Base-by-base conservation (phyloP, 2,329 filamentous ascomycete species). In the Reticulascus tulasneorum region DNA sequence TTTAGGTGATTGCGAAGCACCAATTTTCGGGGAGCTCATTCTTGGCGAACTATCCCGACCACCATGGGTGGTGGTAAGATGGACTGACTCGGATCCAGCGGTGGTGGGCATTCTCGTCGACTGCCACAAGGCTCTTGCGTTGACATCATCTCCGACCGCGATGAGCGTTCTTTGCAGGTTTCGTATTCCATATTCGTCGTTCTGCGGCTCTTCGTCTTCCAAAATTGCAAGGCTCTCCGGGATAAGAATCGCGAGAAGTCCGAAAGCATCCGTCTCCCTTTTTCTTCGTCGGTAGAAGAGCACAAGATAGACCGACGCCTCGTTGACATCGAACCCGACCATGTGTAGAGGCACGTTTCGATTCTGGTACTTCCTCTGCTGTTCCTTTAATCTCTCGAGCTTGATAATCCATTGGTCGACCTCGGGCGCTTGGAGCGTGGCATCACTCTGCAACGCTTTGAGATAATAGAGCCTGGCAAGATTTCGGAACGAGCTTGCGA, bases 131-230 rank as follows among this genome's bases (percentile, higher is more conserved):
- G 62, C 58, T 4, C 47, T 42, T 6, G 64, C 63, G 16, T 65
- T 61, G 1, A 49, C 47, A 5, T 54, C 45, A 31, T 67, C 63
- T 15, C 56, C 51, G 7, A 59, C 55, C 0, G 64, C 64, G 25
- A 65, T 54, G 33, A 67, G 55, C 3, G 60, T 56, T 2, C 56
- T 56, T 1, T 64, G 52, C 10, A 67, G 55, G 33, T 67, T 67
- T 36, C 65, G 62, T 2, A 67, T 50, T 6, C 62, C 63, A 22
- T 59, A 66, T 21, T 59, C 55, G 39, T 67, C 64, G 29, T 67
- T 67, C 12, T 58, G 52, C 3, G 59, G 60, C 38, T 67, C 64
- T 8, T 61, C 56, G 21, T 67, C 64, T 1, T 60, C 58, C 2
- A 67, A 42, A 6, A 66, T 59, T 2, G 54, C 53, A 10, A 66